Percentiles rank a stretch among this genome's conserved stretches.
Conservation (phyloP, 768 basidiomycete species). For the Albatrellus ellisii region DNA sequence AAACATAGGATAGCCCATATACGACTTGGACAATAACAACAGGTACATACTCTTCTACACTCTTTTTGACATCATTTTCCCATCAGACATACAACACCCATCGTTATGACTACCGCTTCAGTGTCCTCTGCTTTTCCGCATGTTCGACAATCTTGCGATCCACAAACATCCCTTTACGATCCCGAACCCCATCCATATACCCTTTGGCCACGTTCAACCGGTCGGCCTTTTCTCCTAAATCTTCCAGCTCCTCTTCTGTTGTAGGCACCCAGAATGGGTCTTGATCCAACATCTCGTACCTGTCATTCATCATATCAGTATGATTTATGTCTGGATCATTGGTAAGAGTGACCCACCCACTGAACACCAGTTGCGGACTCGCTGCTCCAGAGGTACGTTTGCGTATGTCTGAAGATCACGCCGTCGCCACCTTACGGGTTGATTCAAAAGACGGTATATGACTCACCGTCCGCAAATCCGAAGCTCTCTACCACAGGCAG, state of each 20-base stretch:
- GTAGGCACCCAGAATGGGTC: constrained; percentile 99
- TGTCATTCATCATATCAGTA: constrained; percentile 20
- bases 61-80: no score
- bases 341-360: constrained; percentile 44
- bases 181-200: constrained; percentile 86
- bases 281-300: constrained; percentile 86
- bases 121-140: constrained; percentile 94
- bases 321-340: background rate
- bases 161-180: constrained; percentile 91
- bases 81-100: no score
- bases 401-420: constrained; percentile 63
- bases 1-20: no score
- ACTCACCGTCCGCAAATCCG: constrained; percentile 88
- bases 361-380: constrained; percentile 93
- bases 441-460: constrained; percentile 2
- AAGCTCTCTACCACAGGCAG: constrained; percentile 96
- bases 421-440: background rate
- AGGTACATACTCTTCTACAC: no score
- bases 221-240: constrained; percentile 94
- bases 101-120: constrained; percentile 41
- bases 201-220: constrained; percentile 83
- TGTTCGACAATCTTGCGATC: constrained; percentile 90
- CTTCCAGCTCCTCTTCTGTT: constrained; percentile 93
- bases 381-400: constrained; percentile 95
- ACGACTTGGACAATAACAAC: no score